Evolutionary conservation across 139 green algal species (phyloP).

Genomic region (Pleodorina starrii): DNA sequence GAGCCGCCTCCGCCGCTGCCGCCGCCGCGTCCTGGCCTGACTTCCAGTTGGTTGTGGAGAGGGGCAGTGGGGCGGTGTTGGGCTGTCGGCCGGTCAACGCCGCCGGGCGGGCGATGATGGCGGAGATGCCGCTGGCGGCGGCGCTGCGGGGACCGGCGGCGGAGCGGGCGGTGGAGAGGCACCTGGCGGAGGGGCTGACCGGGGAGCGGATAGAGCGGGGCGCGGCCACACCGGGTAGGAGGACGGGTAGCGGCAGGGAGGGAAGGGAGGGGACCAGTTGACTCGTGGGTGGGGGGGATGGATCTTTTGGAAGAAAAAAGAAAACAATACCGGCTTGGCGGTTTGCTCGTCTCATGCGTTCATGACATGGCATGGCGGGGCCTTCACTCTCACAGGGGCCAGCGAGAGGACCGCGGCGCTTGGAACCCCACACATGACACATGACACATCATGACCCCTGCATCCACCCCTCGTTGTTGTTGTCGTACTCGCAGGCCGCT

Average conservation of each 20-base stretch:
- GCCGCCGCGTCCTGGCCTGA: background rate
- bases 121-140: conserved; percentile 42
- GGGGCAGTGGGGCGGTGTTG: background rate
- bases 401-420: no score
- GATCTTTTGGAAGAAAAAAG: no score
- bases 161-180: conserved; percentile 3
- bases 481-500: background rate
- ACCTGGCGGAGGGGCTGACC: conserved; percentile 10
- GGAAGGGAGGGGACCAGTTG: no score
- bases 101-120: background rate
- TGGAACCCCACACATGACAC: no score
- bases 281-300: no score
- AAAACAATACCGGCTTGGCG: no score
- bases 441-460: no score
- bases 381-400: no score
- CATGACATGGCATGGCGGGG: no score
- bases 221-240: conserved; percentile 32
- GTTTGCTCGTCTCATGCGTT: no score
- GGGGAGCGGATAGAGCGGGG: conserved; percentile 15
- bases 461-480: no score
- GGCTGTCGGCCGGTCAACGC: conserved; percentile 36
- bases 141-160: conserved; percentile 13
- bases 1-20: no score
- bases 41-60: conserved; percentile 24
- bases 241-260: background rate